Evolutionary conservation across 176 grass and related monocot genomes (phyloP).

Genomic region (Urochloa ruziziensis): DNA sequence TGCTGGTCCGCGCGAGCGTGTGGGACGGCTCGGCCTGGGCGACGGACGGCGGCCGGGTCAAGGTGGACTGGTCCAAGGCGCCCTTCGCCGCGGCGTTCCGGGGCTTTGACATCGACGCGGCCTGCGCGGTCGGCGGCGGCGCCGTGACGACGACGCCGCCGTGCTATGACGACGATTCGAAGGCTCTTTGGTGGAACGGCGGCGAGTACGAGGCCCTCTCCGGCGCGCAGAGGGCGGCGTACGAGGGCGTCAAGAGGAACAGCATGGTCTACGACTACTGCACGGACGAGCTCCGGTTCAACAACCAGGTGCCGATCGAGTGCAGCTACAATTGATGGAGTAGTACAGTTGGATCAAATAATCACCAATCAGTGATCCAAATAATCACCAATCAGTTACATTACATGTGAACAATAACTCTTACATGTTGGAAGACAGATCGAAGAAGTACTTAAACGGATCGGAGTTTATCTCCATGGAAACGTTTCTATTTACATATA

Average conservation of each 20-base stretch:
- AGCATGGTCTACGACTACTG: slow-evolving; percentile 67
- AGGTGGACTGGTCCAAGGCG: slow-evolving; percentile 50
- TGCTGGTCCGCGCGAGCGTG: slow-evolving; percentile 51
- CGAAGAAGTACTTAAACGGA: too few species aligned
- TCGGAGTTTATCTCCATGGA: too few species aligned
- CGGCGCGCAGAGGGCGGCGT: slow-evolving; percentile 40
- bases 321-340: slow-evolving; percentile 18
- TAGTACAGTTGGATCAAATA: too few species aligned
- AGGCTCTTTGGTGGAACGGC: slow-evolving; percentile 56
- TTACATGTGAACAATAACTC: too few species aligned
- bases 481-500: too few species aligned
- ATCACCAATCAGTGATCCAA: too few species aligned
- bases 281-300: slow-evolving; percentile 33
- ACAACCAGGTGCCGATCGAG: slow-evolving; percentile 23
- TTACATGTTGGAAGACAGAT: too few species aligned
- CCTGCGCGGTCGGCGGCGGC: slow-evolving; percentile 20
- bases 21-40: slow-evolving; percentile 79
- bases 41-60: slow-evolving; percentile 54
- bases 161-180: slow-evolving; percentile 28
- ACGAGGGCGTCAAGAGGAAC: slow-evolving; percentile 42
- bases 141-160: too few species aligned
- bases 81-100: slow-evolving; percentile 53
- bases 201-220: slow-evolving; percentile 35
- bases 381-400: too few species aligned
- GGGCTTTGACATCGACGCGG: slow-evolving; percentile 46